Evolutionary conservation across 2,329 filamentous ascomycete genomes (phyloP).

Genomic region (Pseudopyrenochaeta lycopersici): DNA sequence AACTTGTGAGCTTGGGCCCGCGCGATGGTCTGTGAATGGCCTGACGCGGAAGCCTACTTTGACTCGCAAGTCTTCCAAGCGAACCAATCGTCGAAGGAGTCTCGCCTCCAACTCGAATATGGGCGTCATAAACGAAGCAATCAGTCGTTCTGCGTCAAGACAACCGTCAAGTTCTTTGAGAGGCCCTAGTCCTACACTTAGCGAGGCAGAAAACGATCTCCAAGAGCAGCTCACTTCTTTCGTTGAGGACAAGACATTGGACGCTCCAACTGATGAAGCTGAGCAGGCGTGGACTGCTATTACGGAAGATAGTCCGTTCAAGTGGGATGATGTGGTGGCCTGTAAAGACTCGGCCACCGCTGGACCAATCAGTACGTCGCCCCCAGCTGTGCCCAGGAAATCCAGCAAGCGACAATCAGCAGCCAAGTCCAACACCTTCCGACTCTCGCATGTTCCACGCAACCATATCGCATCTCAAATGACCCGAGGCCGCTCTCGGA

Average conservation of each 20-base stretch:
- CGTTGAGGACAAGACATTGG: conserved; percentile 41
- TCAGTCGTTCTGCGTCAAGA: conserved; percentile 27
- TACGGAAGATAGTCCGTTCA: conserved; percentile 33
- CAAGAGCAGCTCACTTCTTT: conserved; percentile 45
- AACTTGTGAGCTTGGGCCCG: conserved; percentile 31
- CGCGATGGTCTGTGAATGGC: conserved; percentile 16
- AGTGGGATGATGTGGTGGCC: conserved; percentile 25
- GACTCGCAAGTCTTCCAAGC: conserved; percentile 31
- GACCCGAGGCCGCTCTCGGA: conserved; percentile 26
- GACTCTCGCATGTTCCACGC: conserved; percentile 32
- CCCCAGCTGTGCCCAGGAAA: conserved; percentile 51
- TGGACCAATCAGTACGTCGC: conserved; percentile 13
- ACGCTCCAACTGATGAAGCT: conserved; percentile 51
- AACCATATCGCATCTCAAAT: conserved; percentile 45
- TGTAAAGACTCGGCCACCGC: conserved; percentile 17
- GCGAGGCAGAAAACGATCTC: conserved; percentile 55
- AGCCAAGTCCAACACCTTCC: conserved; percentile 21
- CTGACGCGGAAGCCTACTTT: conserved; percentile 22
- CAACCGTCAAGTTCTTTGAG: conserved; percentile 15
- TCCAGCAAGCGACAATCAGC: conserved; percentile 53
- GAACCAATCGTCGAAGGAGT: conserved; percentile 22
- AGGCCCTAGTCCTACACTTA: conserved; percentile 55
- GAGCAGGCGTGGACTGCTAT: conserved; percentile 29
- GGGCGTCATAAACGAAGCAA: conserved; percentile 35
- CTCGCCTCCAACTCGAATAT: conserved; percentile 23